Evolutionary conservation across 176 grass and related monocot species (phyloP).

Genomic region (Rhynchospora pubera): DNA sequence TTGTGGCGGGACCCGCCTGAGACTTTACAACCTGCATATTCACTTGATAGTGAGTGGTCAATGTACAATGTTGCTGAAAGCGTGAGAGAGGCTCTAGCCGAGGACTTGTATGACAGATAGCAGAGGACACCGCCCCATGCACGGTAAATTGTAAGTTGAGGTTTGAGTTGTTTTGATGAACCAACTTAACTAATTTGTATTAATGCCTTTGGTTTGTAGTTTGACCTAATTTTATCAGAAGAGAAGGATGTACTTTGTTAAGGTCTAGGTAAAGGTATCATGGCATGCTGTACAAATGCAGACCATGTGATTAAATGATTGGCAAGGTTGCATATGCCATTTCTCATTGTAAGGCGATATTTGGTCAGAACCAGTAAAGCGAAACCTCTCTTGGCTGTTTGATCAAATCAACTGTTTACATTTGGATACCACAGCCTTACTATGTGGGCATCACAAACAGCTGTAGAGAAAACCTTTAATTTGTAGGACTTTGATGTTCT

Average conservation of each 20-base stretch:
- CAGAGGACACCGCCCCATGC: conserved; percentile 4
- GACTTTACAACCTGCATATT: conserved; percentile 8
- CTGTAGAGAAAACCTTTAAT: background rate
- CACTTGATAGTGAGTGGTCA: conserved; percentile 29
- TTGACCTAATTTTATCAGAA: background rate
- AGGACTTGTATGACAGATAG: conserved; percentile 29
- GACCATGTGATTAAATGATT: background rate
- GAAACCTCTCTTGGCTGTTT: background rate
- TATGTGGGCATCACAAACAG: background rate
- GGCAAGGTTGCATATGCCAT: background rate
- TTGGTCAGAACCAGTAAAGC: background rate
- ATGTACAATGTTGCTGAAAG: conserved; percentile 26
- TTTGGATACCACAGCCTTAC: background rate
- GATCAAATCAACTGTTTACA: background rate
- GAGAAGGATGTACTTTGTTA: background rate
- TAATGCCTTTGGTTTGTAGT: background rate
- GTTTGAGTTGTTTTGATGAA: background rate
- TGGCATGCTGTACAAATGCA: background rate
- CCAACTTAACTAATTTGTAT: background rate
- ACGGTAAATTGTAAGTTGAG: background rate
- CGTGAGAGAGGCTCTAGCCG: conserved; percentile 20
- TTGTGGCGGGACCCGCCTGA: conserved; percentile 33
- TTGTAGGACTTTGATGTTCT: background rate
- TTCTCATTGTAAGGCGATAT: background rate
- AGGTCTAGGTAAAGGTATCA: background rate